Conservation (phyloP, 1,139 yeast species). For the Geotrichum bryndzae region DNA sequence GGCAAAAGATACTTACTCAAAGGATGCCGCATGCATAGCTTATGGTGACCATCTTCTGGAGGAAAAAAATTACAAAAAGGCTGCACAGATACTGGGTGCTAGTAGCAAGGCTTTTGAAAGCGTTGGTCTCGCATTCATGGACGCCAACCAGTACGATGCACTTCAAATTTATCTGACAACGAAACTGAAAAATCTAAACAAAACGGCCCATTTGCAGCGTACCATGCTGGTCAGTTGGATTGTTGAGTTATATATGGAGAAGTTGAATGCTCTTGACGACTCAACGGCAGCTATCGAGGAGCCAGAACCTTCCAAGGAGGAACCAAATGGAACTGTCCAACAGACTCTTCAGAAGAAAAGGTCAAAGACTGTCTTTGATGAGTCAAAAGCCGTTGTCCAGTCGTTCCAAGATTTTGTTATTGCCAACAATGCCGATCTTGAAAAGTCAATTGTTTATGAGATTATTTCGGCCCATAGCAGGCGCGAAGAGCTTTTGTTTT, state of each 20-base stretch:
- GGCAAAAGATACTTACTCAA: constrained; percentile 40
- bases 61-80: constrained; percentile 39
- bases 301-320: constrained; percentile 20
- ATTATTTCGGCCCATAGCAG: constrained; percentile 63
- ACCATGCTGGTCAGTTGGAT: constrained; percentile 77
- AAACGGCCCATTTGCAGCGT: constrained; percentile 46
- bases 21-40: constrained; percentile 52
- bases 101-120: constrained; percentile 68
- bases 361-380: constrained; percentile 18
- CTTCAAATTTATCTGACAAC: constrained; percentile 52
- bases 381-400: constrained; percentile 23
- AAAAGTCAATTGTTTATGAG: constrained; percentile 64
- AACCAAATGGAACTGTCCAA: constrained; percentile 27
- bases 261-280: constrained; percentile 46
- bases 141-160: constrained; percentile 39
- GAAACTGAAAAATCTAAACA: constrained; percentile 44
- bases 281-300: constrained; percentile 26
- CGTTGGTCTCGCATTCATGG: constrained; percentile 59
- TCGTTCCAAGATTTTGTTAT: constrained; percentile 50
- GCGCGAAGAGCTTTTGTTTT: constrained; percentile 55
- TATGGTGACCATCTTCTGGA: constrained; percentile 56
- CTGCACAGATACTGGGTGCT: constrained; percentile 58
- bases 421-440: constrained; percentile 46
- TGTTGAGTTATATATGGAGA: constrained; percentile 57
- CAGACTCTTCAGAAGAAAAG: constrained; percentile 9